Conservation (phyloP, 2,329 filamentous ascomycete genomes). For the Nannizziopsis barbatae region DNA sequence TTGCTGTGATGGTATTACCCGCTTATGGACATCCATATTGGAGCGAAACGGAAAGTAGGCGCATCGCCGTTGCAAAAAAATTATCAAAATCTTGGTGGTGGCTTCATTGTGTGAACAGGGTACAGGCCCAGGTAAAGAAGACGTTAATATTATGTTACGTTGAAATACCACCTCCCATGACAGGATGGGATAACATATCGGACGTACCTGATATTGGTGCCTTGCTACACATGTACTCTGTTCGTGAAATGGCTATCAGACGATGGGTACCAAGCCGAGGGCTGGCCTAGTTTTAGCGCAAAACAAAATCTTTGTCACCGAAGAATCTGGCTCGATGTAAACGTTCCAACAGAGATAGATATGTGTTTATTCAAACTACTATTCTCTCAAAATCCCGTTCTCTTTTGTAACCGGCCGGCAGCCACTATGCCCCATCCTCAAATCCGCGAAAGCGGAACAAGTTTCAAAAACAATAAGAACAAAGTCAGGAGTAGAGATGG, state of each 20-base stretch:
- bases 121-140: constrained; percentile 82
- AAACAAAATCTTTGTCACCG: too few relatives aligned
- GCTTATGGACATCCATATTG: constrained; percentile 67
- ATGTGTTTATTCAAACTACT: too few relatives aligned
- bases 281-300: too few relatives aligned
- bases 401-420: too few relatives aligned
- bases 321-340: too few relatives aligned
- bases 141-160: constrained; percentile 83
- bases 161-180: constrained; percentile 63
- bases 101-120: constrained; percentile 77
- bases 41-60: constrained; percentile 41
- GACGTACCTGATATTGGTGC: constrained; percentile 43
- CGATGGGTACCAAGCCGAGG: constrained; percentile 70
- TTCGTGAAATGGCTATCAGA: constrained; percentile 70
- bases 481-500: too few relatives aligned
- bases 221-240: constrained; percentile 57
- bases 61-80: constrained; percentile 41
- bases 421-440: too few relatives aligned
- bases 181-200: constrained; percentile 32
- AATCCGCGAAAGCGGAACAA: too few relatives aligned
- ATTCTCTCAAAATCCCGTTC: too few relatives aligned
- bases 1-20: constrained; percentile 73
- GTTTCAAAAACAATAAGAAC: too few relatives aligned
- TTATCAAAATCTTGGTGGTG: constrained; percentile 39
- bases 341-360: too few relatives aligned